Percentiles rank a stretch among this genome's conserved stretches.
Evolutionary conservation across 257 asterid species (phyloP).

Genomic region (Rhazya stricta): DNA sequence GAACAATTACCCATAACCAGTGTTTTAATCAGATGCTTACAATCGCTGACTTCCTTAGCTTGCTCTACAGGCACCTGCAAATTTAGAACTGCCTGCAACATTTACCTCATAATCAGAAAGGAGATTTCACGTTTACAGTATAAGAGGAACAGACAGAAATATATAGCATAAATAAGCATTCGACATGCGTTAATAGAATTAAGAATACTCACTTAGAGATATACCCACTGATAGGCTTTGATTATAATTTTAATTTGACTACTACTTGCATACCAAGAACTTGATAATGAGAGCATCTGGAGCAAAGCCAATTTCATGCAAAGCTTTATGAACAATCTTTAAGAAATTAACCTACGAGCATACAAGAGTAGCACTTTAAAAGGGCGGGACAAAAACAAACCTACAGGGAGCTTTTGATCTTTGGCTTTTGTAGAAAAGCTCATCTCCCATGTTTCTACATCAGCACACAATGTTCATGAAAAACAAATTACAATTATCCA

Average conservation of each 20-base stretch:
- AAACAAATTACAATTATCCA: not conserved
- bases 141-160: not conserved
- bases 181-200: not conserved
- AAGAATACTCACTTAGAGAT: not conserved
- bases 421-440: not conserved
- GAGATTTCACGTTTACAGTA: slow-evolving; percentile 9
- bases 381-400: not conserved
- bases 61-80: slow-evolving; percentile 79
- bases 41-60: slow-evolving; percentile 93
- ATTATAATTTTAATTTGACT: not conserved
- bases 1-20: slow-evolving; percentile 82
- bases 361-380: not conserved
- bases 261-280: not conserved
- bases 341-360: not conserved
- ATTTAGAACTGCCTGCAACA: slow-evolving; percentile 85
- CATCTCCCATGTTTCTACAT: not conserved
- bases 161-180: not conserved
- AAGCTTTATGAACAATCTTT: not conserved
- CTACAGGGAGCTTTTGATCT: not conserved
- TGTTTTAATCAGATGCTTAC: slow-evolving; percentile 96
- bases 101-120: slow-evolving; percentile 23
- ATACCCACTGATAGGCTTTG: not conserved
- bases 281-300: not conserved
- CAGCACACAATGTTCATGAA: not conserved
- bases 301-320: not conserved